Conservation (phyloP, 257 asterid species). For the Petunia secreta region DNA sequence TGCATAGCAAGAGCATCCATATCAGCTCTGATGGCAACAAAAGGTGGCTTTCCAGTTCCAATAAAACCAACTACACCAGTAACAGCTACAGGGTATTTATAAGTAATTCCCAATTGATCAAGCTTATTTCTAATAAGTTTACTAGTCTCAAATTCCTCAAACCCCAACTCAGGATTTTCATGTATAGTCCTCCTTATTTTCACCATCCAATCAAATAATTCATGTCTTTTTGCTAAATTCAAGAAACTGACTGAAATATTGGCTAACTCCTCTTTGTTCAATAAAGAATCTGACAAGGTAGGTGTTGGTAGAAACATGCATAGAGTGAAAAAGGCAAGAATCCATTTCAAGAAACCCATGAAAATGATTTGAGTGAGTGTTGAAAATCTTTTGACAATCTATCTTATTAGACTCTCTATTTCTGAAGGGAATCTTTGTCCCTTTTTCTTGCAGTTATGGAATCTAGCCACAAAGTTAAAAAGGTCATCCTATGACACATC, state of each 20-base stretch:
- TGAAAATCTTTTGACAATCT: not conserved
- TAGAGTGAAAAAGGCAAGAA: conserved; percentile 33
- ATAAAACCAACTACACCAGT: conserved; percentile 67
- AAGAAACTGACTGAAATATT: conserved; percentile 53
- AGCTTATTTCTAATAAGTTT: conserved; percentile 63
- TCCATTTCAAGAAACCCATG: conserved; percentile 43
- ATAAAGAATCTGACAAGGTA: conserved; percentile 35
- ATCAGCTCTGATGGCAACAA: conserved; percentile 74
- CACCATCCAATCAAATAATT: conserved; percentile 60
- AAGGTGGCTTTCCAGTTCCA: conserved; percentile 68
- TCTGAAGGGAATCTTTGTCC: too few relatives aligned
- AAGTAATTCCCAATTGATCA: conserved; percentile 59
- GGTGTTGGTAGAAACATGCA: conserved; percentile 30
- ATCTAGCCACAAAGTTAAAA: too few relatives aligned
- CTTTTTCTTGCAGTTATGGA: too few relatives aligned
- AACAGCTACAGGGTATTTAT: conserved; percentile 57
- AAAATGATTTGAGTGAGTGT: not conserved
- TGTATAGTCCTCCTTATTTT: conserved; percentile 59
- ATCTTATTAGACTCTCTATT: too few relatives aligned
- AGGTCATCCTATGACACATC: too few relatives aligned
- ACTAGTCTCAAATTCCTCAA: conserved; percentile 71
- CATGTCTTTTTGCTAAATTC: conserved; percentile 49
- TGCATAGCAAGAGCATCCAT: conserved; percentile 73
- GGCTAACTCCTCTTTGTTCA: conserved; percentile 33
- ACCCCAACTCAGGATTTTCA: conserved; percentile 72